phyloP scores from a whole-genome alignment of 2,329 filamentous ascomycete species.

The Exophiala oligosperma region DNA sequence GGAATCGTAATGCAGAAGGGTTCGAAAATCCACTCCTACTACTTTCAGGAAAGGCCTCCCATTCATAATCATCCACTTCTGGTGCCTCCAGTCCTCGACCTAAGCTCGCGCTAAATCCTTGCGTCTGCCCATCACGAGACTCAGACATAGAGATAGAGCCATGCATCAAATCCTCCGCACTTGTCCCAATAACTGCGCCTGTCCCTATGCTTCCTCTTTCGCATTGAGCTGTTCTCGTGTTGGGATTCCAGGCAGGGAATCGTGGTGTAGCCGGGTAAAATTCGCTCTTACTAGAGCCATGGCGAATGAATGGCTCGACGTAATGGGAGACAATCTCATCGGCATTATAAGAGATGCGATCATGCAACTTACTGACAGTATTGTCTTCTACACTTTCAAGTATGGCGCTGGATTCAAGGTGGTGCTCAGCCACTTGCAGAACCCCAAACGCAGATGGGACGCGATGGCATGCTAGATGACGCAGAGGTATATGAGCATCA shows the following conservation, averaged over 20 bases:
- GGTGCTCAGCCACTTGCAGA: constrained; percentile 15
- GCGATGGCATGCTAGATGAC: constrained; percentile 6
- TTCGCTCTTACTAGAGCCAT: background rate
- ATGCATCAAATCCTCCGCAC: too few species aligned
- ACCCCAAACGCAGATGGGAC: constrained; percentile 17
- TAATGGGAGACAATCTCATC: constrained; percentile 25
- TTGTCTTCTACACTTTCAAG: constrained; percentile 14
- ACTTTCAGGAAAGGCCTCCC: constrained; percentile 13
- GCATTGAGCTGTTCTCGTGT: too few species aligned
- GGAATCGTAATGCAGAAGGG: constrained; percentile 20
- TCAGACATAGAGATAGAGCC: background rate
- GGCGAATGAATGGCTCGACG: constrained; percentile 4
- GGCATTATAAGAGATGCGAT: constrained; percentile 10
- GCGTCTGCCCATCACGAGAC: background rate
- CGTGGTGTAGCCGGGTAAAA: background rate
- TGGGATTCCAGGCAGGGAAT: background rate
- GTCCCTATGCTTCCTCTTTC: too few species aligned
- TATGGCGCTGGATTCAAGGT: constrained; percentile 23
- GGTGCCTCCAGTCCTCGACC: background rate
- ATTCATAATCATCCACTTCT: constrained; percentile 8
- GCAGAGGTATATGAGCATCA: constrained; percentile 10
- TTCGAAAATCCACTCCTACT: constrained; percentile 20
- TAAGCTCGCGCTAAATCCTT: background rate
- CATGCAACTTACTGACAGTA: background rate
- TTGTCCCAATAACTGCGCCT: too few species aligned